Evolutionary conservation across 805 yeast genomes (phyloP).

Genomic region (Metschnikowia lachancei): DNA sequence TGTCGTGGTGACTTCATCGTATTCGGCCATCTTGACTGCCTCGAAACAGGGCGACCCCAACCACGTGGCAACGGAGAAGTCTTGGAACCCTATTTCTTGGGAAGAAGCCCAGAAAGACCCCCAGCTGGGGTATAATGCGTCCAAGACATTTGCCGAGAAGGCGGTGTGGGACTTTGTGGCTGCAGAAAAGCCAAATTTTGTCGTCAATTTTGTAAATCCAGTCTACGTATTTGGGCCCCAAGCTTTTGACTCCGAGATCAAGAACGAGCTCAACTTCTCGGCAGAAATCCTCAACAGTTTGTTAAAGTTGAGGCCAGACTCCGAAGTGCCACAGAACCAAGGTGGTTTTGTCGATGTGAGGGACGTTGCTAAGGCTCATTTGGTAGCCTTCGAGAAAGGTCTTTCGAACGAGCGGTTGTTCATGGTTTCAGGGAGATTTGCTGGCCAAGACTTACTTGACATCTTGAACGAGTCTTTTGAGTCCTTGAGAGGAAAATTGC

Average conservation of each 20-base stretch:
- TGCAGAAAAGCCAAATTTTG: not conserved
- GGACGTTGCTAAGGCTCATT: not conserved
- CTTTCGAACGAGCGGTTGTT: not conserved
- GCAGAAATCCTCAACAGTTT: not conserved
- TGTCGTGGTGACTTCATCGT: not conserved
- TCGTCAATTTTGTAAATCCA: not conserved
- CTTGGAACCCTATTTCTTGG: conserved; percentile 19
- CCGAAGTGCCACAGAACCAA: not conserved
- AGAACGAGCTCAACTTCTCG: not conserved
- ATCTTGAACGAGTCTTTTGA: conserved; percentile 22
- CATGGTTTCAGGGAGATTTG: not conserved
- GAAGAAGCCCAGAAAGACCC: conserved; percentile 31
- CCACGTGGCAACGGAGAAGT: conserved; percentile 11
- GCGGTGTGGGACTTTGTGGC: not conserved
- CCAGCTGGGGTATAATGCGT: not conserved
- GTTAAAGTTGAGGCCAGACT: not conserved
- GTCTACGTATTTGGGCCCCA: not conserved
- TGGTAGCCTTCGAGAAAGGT: not conserved
- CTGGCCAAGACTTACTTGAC: not conserved
- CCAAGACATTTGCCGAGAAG: not conserved
- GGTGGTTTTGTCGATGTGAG: not conserved
- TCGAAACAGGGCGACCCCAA: conserved; percentile 10
- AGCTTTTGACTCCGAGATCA: not conserved
- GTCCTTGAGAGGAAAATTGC: conserved; percentile 40
- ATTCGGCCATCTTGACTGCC: not conserved